Evolutionary conservation across 331 rosid genomes (phyloP).

Genomic region (Prunus yedoensis): DNA sequence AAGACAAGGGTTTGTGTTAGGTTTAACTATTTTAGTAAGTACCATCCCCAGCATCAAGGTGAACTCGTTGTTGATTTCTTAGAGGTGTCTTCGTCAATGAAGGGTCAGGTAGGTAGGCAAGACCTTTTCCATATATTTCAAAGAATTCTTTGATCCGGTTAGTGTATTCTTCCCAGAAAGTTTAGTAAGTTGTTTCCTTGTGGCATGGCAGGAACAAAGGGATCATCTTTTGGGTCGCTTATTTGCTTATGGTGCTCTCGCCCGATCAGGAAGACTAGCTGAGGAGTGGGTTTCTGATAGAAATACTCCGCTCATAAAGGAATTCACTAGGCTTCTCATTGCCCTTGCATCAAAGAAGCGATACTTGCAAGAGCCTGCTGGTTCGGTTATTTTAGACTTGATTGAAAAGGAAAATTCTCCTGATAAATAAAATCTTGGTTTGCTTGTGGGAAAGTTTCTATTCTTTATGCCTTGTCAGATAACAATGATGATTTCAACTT

Average conservation of each 20-base stretch:
- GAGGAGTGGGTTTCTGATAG: constrained; percentile 54
- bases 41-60: constrained; percentile 47
- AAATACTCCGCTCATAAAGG: constrained; percentile 51
- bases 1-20: too few species aligned
- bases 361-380: constrained; percentile 91
- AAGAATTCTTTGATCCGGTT: constrained; percentile 33
- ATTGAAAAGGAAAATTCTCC: constrained; percentile 59
- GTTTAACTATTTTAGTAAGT: not conserved
- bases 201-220: constrained; percentile 72
- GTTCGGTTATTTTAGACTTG: constrained; percentile 63
- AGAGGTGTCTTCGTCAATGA: constrained; percentile 92
- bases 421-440: constrained; percentile 1
- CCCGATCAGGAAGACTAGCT: constrained; percentile 69
- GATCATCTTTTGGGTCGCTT: constrained; percentile 88
- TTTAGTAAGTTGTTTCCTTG: constrained; percentile 5
- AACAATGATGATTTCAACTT: not conserved
- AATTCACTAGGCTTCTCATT: constrained; percentile 52
- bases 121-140: constrained; percentile 12
- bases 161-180: constrained; percentile 9
- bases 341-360: constrained; percentile 79
- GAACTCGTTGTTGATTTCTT: constrained; percentile 69
- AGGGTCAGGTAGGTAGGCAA: constrained; percentile 75
- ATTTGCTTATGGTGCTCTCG: constrained; percentile 91
- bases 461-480: not conserved
- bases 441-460: constrained; percentile 1